A percentile compares a stretch with the other conserved stretches of the same genome.
These are phyloP conservation scores for Oenanthe javanica DNA, from an alignment of 140 eudicot genomes.

Conservation along the genomic window DNA sequence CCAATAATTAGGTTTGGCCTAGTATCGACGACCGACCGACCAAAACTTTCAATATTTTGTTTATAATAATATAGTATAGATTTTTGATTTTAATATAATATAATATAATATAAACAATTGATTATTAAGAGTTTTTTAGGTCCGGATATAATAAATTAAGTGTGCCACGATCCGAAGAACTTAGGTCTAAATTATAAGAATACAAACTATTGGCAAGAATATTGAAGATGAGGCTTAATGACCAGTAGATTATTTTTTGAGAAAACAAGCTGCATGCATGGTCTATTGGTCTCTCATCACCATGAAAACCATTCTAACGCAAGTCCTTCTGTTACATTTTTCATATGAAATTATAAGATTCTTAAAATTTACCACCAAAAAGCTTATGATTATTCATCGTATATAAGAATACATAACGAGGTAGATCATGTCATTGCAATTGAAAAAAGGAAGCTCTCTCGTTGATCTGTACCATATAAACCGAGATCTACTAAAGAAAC, in stretches of 20 bases:
- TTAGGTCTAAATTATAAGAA: neutral
- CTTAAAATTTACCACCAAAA: neutral
- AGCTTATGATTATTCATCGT: neutral
- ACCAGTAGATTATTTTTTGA: neutral
- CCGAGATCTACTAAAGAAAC: conserved; percentile 22
- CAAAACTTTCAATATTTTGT: no score
- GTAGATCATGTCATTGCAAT: conserved; percentile 1
- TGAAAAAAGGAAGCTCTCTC: conserved; percentile 22
- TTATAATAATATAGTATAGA: no score
- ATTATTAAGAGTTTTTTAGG: no score
- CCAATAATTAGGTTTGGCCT: no score
- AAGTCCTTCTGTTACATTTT: neutral
- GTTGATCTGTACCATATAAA: conserved; percentile 34
- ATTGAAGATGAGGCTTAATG: neutral
- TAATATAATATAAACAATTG: no score
- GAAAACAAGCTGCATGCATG: neutral
- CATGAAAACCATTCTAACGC: neutral
- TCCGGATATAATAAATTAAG: no score
- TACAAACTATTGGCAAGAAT: neutral
- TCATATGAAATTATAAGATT: neutral
- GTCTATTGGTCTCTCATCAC: neutral
- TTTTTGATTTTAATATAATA: no score
- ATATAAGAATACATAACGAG: neutral
- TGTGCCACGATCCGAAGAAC: neutral
- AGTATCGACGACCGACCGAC: no score